These are phyloP conservation scores for Scytalidium sp. DNA, from an alignment of 2,329 filamentous ascomycete genomes.

Conservation along the genomic window DNA sequence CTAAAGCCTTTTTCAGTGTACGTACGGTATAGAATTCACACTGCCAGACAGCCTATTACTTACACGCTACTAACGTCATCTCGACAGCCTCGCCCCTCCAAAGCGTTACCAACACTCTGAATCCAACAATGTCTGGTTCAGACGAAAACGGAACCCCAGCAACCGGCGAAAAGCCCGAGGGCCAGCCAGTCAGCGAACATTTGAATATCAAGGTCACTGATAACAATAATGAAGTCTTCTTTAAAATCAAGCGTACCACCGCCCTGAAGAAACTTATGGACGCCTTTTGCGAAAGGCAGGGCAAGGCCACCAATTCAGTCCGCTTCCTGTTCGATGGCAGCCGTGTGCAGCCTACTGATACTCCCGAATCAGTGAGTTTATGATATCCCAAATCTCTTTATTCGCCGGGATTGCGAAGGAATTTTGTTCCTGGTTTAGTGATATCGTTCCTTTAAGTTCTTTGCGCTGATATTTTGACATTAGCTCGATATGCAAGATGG, in stretches of 20 bases:
- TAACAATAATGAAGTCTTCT: slow-evolving; percentile 99
- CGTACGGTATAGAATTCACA: background rate
- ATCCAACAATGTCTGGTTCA: slow-evolving; percentile 25
- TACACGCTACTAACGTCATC: background rate
- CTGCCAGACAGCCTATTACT: background rate
- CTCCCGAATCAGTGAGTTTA: slow-evolving; percentile 79
- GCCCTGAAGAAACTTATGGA: slow-evolving; percentile 98
- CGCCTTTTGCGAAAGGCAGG: slow-evolving; percentile 94
- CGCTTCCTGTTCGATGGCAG: slow-evolving; percentile 96
- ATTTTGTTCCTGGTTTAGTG: slow-evolving; percentile 3
- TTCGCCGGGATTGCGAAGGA: too few relatives aligned
- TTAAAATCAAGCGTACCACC: slow-evolving; percentile 98
- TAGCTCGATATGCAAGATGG: slow-evolving; percentile 97
- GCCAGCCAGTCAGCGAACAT: slow-evolving; percentile 61
- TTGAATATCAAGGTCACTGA: slow-evolving; percentile 99
- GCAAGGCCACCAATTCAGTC: slow-evolving; percentile 79
- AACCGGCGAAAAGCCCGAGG: slow-evolving; percentile 29
- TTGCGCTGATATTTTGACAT: slow-evolving; percentile 8
- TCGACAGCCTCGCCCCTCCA: slow-evolving; percentile 2
- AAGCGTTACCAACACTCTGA: background rate
- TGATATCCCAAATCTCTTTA: background rate
- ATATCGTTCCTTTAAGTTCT: background rate
- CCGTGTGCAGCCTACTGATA: slow-evolving; percentile 84
- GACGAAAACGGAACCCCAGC: slow-evolving; percentile 46
- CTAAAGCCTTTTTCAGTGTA: background rate